Percentiles rank a stretch among this genome's conserved stretches.
These are phyloP conservation scores for Colletotrichum tofieldiae DNA, from an alignment of 2,329 filamentous ascomycete species.

Conservation along the genomic window DNA sequence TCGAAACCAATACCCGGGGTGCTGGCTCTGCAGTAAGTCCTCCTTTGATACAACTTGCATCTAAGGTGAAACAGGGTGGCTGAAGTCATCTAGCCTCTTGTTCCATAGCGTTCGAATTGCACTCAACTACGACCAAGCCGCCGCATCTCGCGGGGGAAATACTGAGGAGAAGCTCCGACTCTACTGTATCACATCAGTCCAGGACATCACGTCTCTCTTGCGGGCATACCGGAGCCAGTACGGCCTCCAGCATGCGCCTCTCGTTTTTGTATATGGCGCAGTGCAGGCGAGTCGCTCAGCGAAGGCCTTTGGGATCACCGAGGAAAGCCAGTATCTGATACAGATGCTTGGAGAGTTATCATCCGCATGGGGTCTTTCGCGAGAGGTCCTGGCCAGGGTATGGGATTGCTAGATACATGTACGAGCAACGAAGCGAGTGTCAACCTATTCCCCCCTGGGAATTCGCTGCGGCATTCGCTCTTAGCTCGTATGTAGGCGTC, in stretches of 20 bases:
- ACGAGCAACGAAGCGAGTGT: not conserved
- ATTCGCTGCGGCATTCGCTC: not conserved
- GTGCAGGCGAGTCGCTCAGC: slow-evolving; percentile 45
- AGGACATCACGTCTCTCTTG: slow-evolving; percentile 45
- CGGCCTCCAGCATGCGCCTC: slow-evolving; percentile 44
- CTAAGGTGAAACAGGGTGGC: not conserved
- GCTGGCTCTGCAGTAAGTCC: slow-evolving; percentile 45
- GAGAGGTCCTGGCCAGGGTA: slow-evolving; percentile 9
- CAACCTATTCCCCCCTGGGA: not conserved
- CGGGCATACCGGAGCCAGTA: slow-evolving; percentile 46
- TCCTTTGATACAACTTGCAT: not conserved
- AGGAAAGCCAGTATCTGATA: slow-evolving; percentile 16
- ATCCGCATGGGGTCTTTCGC: slow-evolving; percentile 13
- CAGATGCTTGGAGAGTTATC: slow-evolving; percentile 23
- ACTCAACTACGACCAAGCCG: slow-evolving; percentile 46
- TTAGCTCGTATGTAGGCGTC: not conserved
- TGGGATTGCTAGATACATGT: slow-evolving; percentile 11
- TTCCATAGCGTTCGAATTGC: slow-evolving; percentile 48
- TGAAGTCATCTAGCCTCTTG: slow-evolving; percentile 27
- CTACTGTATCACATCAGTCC: slow-evolving; percentile 45
- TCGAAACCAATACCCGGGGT: slow-evolving; percentile 38
- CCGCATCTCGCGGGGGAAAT: not conserved
- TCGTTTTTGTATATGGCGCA: slow-evolving; percentile 47
- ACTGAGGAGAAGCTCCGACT: slow-evolving; percentile 23
- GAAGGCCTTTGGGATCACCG: slow-evolving; percentile 18